Evolutionary conservation across 2,329 filamentous ascomycete species (phyloP).

Genomic region (Phyllosticta citrichinensis): DNA sequence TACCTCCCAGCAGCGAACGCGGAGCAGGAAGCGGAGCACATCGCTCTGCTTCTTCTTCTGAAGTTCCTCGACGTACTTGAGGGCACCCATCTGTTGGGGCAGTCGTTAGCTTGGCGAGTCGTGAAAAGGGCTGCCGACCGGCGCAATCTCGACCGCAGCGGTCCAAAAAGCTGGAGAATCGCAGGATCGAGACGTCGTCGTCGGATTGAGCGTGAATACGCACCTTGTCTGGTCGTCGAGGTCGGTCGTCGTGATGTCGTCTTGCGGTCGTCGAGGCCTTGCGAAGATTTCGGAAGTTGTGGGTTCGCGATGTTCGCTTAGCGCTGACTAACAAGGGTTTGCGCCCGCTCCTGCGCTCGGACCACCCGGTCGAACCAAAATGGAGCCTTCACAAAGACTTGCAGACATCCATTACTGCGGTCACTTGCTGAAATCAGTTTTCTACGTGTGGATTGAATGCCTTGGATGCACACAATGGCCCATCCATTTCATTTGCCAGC

Average conservation of each 20-base stretch:
- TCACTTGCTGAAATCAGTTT: no score
- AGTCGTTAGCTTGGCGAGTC: conserved; percentile 1
- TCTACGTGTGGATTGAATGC: no score
- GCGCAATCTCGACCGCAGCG: not conserved
- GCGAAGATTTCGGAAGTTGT: conserved; percentile 18
- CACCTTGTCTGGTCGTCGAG: conserved; percentile 23
- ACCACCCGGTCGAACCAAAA: not conserved
- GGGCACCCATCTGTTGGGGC: conserved; percentile 76
- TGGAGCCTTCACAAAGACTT: not conserved
- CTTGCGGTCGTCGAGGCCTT: conserved; percentile 21
- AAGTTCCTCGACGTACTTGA: conserved; percentile 99
- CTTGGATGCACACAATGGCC: no score
- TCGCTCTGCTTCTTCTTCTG: conserved; percentile 99
- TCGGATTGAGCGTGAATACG: conserved; percentile 11
- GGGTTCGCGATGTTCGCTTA: conserved; percentile 14
- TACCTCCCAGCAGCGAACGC: conserved; percentile 94
- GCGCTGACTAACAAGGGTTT: conserved; percentile 12
- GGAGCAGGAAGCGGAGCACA: conserved; percentile 99
- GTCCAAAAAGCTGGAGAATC: not conserved
- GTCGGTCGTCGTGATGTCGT: conserved; percentile 16
- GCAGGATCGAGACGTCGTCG: not conserved
- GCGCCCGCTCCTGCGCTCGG: not conserved
- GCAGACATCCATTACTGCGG: not conserved
- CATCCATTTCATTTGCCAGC: no score
- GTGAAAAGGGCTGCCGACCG: not conserved